Percentiles rank a stretch among this genome's conserved stretches.
These are phyloP conservation scores for Symbiodinium natans DNA, from an alignment of 73 alveolate species.

Conservation along the genomic window DNA sequence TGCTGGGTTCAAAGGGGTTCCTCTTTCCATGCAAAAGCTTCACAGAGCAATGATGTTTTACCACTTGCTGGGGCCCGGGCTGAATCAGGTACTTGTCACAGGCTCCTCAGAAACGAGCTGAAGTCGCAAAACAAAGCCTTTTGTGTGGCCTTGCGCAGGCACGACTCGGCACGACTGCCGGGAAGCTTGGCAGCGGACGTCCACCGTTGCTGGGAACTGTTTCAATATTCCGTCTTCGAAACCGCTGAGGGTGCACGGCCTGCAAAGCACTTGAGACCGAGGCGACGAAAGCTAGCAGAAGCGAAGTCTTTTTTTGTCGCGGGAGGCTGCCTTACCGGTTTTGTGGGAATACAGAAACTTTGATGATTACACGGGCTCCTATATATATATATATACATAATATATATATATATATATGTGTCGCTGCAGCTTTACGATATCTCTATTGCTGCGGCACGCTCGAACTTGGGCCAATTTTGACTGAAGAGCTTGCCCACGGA, in stretches of 20 bases:
- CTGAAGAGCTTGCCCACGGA: background rate
- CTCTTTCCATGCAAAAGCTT: background rate
- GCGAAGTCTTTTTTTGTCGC: background rate
- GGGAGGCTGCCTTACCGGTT: background rate
- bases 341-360: background rate
- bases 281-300: background rate
- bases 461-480: background rate
- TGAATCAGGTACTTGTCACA: slow-evolving; percentile 46
- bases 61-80: background rate
- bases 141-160: background rate
- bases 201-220: slow-evolving; percentile 82
- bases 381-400: too few species aligned
- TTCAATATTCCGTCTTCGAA: slow-evolving; percentile 62
- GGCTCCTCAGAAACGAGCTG: slow-evolving; percentile 4
- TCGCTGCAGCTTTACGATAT: background rate
- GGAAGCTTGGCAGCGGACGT: slow-evolving; percentile 5
- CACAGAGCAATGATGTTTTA: too few species aligned
- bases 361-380: background rate
- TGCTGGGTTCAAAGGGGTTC: background rate
- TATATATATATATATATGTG: background rate
- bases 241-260: slow-evolving; percentile 53
- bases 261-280: background rate
- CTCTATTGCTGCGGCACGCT: background rate
- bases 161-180: background rate
- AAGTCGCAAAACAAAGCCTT: too few species aligned